phyloP scores from a whole-genome alignment of 441 rosid species.

The Aquilaria agallochum region DNA sequence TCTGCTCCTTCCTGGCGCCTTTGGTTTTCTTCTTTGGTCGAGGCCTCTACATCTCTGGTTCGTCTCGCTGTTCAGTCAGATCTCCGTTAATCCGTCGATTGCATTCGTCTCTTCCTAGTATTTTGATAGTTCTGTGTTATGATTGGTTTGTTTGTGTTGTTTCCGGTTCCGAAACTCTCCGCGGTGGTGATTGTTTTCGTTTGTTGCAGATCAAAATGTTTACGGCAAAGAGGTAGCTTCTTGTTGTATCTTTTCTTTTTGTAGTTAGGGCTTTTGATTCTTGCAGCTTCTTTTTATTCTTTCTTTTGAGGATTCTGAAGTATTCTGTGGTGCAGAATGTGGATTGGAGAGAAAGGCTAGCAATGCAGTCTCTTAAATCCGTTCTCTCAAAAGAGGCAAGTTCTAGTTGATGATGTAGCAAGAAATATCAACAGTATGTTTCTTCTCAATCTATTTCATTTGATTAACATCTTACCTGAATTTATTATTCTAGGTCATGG shows the following conservation, averaged over 20 bases:
- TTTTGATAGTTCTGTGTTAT: not conserved
- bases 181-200: slow-evolving; percentile 13
- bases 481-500: slow-evolving; percentile 53
- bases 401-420: slow-evolving; percentile 10
- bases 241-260: slow-evolving; percentile 6
- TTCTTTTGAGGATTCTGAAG: slow-evolving; percentile 8
- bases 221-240: slow-evolving; percentile 46
- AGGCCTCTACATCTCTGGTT: slow-evolving; percentile 61
- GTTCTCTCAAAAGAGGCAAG: slow-evolving; percentile 84
- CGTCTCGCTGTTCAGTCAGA: slow-evolving; percentile 14
- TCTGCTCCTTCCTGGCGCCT: slow-evolving; percentile 60
- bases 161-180: too few species aligned
- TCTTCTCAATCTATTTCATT: not conserved
- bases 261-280: not conserved
- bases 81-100: slow-evolving; percentile 3
- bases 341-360: slow-evolving; percentile 89
- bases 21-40: slow-evolving; percentile 68
- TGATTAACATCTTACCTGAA: slow-evolving; percentile 1
- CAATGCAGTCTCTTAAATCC: slow-evolving; percentile 55
- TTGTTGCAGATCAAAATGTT: slow-evolving; percentile 48
- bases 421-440: not conserved
- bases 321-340: slow-evolving; percentile 47
- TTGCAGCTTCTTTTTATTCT: slow-evolving; percentile 1
- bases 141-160: slow-evolving; percentile 11
- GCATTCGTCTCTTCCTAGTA: too few species aligned